A percentile compares a stretch with the other conserved stretches of the same genome.
Evolutionary conservation across 2,329 filamentous ascomycete species (phyloP).

Genomic region (Alternaria novae-zelandiae): DNA sequence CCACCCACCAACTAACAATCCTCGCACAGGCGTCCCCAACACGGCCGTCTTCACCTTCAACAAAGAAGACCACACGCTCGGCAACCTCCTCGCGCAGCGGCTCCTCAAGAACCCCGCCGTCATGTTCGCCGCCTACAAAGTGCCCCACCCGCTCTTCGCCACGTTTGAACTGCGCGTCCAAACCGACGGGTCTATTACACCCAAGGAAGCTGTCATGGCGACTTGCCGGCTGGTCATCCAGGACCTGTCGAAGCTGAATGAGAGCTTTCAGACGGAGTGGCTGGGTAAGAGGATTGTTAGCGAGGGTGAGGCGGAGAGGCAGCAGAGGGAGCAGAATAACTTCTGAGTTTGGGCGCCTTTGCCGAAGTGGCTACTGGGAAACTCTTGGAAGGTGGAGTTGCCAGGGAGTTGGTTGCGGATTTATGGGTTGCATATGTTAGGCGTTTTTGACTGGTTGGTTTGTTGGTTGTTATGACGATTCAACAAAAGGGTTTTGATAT

Average conservation of each 20-base stretch:
- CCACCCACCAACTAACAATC: not conserved
- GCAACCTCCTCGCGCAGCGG: constrained; percentile 84
- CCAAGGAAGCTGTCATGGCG: constrained; percentile 84
- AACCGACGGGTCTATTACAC: constrained; percentile 85
- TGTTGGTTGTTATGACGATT: not conserved
- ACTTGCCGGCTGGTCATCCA: constrained; percentile 83
- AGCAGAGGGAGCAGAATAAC: constrained; percentile 38
- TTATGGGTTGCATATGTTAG: not conserved
- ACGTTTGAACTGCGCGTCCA: constrained; percentile 79
- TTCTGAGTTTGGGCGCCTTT: constrained; percentile 18
- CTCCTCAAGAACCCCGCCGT: constrained; percentile 85
- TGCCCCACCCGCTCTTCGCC: constrained; percentile 53
- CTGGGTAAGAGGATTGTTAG: constrained; percentile 46
- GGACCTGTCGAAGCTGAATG: constrained; percentile 78
- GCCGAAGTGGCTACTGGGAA: not conserved
- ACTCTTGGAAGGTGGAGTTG: not conserved
- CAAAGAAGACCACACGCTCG: constrained; percentile 96
- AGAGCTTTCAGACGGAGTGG: constrained; percentile 87
- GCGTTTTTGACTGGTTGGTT: not conserved
- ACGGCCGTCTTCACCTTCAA: constrained; percentile 94
- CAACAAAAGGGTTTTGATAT: not conserved
- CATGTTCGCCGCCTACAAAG: constrained; percentile 90
- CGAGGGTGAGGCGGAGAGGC: constrained; percentile 44
- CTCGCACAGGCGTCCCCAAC: constrained; percentile 79
- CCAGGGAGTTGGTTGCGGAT: too few species aligned